Evolutionary conservation across 108 stramenopile species (phyloP), one percentile per base, ranked within the genome.

Genomic region (Discostella pseudostelligera): DNA sequence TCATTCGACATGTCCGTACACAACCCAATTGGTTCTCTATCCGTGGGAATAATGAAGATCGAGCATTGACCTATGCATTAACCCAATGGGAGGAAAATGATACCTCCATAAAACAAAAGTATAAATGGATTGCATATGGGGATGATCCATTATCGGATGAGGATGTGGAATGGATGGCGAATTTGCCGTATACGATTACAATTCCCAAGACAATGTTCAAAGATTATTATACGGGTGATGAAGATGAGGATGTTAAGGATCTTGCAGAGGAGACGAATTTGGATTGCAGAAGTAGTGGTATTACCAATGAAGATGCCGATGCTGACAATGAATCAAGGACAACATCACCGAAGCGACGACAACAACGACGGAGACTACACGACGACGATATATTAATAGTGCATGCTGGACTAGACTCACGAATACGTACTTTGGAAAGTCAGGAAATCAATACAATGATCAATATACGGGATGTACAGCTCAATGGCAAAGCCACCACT

Each of bases 11-110:
- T 50, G 78, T 80, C 20, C 82, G 76, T 47, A 62, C 49, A 4
- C 70, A 74, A 50, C 81, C 69, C 2, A 60, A 75, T 26, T 88
- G 87, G 82, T 83, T 68, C 28, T 56, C 85, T 2, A 85, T 96
- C 1, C 75, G 96, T 19, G 96, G 95, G 8, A 96, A 96, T 77
- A 93, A 96, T 59, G 96, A 96, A 57, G 85, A 93, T 84, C 77
- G 69, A 17, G 85, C 84, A 10, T 62, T 95, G 43, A 49, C 60
- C n/a, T 89, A 89, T 32, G 84, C 86, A 28, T n/a, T 61, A 88
- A 4, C 32, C 5, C 32, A 32, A 32, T 32, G 32, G 47, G 84
- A 88, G 9, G 83, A 84, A 46, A 37, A 51, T 12, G 54, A 55
- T 37, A 57, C 82, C 29, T 37, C 59, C 17, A n/a, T 46, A 17